phyloP scores from a whole-genome alignment of 306 rosid genomes.

The apple (Malus domestica) region ASM211411v1 NC_041793.1:19013501-19014000 shows the following conservation, averaged over 20 bases:
- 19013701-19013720: constrained; percentile 92
- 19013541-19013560: constrained; percentile 99
- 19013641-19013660: constrained; percentile 93
- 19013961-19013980: constrained; percentile 46
- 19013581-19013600: constrained; percentile 74
- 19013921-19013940: constrained; percentile 86
- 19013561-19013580: constrained; percentile 68
- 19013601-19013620: constrained; percentile 96
- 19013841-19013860: neutral
- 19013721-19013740: constrained; percentile 90
- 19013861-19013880: constrained; percentile 73
- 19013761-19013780: neutral
- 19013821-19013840: neutral
- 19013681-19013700: constrained; percentile 78
- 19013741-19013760: constrained; percentile 42
- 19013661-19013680: constrained; percentile 83
- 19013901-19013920: constrained; percentile 81
- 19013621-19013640: constrained; percentile 95
- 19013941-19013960: constrained; percentile 59
- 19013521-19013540: constrained; percentile 22
- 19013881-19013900: constrained; percentile 90
- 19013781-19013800: neutral
- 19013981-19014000: constrained; percentile 31
- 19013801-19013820: neutral
- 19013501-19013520: neutral